Percentiles rank a stretch among this genome's conserved stretches.
Evolutionary conservation across 805 yeast species (phyloP).

Genomic region (Kluyveromyces lactis): DNA sequence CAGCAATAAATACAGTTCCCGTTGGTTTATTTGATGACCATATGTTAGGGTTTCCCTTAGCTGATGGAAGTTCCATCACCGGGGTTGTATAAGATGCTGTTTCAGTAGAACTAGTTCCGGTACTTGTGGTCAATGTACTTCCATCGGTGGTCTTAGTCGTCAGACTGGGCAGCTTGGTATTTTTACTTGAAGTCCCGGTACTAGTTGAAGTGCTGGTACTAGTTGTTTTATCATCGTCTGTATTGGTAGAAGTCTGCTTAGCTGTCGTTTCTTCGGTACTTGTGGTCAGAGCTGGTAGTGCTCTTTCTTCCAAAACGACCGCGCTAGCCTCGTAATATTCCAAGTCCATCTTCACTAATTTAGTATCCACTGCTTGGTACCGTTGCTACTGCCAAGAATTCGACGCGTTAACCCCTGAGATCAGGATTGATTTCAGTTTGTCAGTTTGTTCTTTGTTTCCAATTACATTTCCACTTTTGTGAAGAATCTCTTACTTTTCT

Average conservation of each 20-base stretch:
- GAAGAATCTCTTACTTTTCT: too few relatives aligned
- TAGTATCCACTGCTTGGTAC: too few relatives aligned
- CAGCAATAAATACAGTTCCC: constrained; percentile 79
- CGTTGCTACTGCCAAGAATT: too few relatives aligned
- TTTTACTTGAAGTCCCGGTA: not conserved
- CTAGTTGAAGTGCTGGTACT: not conserved
- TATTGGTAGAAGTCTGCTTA: constrained; percentile 4
- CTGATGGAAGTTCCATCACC: constrained; percentile 43
- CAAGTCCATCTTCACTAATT: not conserved
- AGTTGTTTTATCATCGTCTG: not conserved
- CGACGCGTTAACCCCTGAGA: too few relatives aligned
- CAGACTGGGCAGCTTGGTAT: not conserved
- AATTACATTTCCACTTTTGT: too few relatives aligned
- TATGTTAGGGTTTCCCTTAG: constrained; percentile 58
- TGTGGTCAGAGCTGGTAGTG: constrained; percentile 2
- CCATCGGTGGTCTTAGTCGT: constrained; percentile 7
- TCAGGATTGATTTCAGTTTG: too few relatives aligned
- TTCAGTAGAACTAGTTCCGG: not conserved
- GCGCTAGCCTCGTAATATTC: not conserved
- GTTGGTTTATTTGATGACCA: constrained; percentile 52
- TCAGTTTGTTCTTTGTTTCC: too few relatives aligned
- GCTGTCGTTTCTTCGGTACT: not conserved
- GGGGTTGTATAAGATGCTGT: constrained; percentile 21
- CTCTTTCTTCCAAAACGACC: not conserved
- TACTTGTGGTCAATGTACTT: not conserved